Conservation (phyloP, 495 filamentous ascomycete genomes). For the Apiosordaria backusii region DNA sequence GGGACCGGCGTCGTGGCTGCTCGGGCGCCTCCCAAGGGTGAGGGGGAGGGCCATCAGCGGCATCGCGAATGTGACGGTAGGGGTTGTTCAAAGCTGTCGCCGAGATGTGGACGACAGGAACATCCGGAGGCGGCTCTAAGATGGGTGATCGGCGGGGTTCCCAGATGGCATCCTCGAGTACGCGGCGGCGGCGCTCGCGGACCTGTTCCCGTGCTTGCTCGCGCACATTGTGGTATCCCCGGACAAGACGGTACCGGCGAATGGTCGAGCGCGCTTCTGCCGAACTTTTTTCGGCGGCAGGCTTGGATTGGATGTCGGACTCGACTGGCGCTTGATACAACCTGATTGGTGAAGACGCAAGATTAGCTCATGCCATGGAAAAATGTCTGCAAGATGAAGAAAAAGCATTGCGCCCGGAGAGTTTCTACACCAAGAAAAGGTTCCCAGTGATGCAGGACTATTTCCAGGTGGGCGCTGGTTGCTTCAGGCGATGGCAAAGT, state of each 20-base stretch:
- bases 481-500: constrained; percentile 17
- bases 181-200: constrained; percentile 35
- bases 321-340: constrained; percentile 54
- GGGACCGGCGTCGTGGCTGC: not conserved
- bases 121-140: constrained; percentile 3
- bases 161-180: constrained; percentile 12
- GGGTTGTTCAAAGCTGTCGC: not conserved
- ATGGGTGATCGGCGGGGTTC: constrained; percentile 11
- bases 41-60: no score
- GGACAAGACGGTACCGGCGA: constrained; percentile 43
- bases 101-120: not conserved
- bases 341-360: constrained; percentile 34
- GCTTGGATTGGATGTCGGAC: constrained; percentile 53
- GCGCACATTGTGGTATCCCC: not conserved
- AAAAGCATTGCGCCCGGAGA: not conserved
- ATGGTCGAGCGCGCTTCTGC: constrained; percentile 69
- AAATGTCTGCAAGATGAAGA: not conserved
- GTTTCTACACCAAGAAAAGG: constrained; percentile 1
- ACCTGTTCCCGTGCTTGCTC: constrained; percentile 31
- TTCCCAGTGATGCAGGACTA: not conserved
- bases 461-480: no score
- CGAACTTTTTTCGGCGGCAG: constrained; percentile 45
- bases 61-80: not conserved
- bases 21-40: not conserved
- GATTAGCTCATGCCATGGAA: constrained; percentile 11